These are phyloP conservation scores for Aspergillus fumigatus DNA, from an alignment of 2,329 filamentous ascomycete genomes.

Conservation along the genomic window DNA sequence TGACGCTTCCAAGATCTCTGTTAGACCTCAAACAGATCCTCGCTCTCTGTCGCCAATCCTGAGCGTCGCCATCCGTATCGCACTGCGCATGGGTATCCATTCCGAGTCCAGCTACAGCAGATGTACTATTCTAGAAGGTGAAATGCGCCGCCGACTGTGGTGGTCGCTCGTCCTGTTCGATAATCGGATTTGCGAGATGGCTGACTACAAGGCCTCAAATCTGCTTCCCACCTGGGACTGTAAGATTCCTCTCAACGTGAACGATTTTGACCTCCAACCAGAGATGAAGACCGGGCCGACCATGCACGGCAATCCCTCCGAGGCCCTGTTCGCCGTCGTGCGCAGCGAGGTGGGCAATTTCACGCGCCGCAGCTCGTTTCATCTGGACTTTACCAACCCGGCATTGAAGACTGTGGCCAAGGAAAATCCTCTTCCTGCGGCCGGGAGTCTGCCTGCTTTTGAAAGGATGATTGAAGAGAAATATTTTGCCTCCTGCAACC, in stretches of 20 bases:
- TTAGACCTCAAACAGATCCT: not conserved
- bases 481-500: slow-evolving; percentile 42
- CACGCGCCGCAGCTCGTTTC: slow-evolving; percentile 34
- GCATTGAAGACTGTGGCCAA: slow-evolving; percentile 19
- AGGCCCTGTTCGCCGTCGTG: slow-evolving; percentile 41
- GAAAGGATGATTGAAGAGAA: slow-evolving; percentile 42
- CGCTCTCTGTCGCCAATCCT: slow-evolving; percentile 40
- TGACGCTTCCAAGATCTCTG: slow-evolving; percentile 3
- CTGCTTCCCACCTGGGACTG: slow-evolving; percentile 12
- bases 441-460: slow-evolving; percentile 16
- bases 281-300: slow-evolving; percentile 42
- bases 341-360: slow-evolving; percentile 40
- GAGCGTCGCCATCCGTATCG: slow-evolving; percentile 45
- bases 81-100: slow-evolving; percentile 47
- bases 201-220: not conserved
- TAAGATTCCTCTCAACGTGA: slow-evolving; percentile 39
- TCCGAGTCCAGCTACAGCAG: slow-evolving; percentile 45
- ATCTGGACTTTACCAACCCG: slow-evolving; percentile 47
- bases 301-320: slow-evolving; percentile 41
- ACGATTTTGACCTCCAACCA: slow-evolving; percentile 38
- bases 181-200: slow-evolving; percentile 3
- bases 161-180: slow-evolving; percentile 26
- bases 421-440: not conserved
- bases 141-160: slow-evolving; percentile 33
- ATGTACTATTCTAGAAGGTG: slow-evolving; percentile 44